Conservation (phyloP, 345 rosid genomes). For the Populus alba region DNA sequence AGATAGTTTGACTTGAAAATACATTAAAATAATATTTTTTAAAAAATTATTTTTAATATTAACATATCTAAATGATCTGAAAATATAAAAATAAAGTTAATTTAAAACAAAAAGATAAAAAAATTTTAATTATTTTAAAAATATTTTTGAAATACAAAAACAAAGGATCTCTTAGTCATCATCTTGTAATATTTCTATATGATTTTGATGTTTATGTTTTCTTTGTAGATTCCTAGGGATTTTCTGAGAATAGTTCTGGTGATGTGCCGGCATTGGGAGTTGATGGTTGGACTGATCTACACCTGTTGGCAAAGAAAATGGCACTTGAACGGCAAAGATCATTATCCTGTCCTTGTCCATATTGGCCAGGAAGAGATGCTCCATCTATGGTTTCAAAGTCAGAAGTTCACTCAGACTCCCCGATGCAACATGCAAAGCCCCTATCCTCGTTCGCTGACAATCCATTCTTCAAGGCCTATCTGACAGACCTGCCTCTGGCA, state of each 20-base stretch:
- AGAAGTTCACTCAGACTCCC: slow-evolving; percentile 48
- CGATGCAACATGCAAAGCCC: slow-evolving; percentile 38
- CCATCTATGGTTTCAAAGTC: slow-evolving; percentile 53
- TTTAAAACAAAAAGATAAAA: no score
- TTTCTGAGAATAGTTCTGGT: slow-evolving; percentile 50
- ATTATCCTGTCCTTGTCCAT: slow-evolving; percentile 46
- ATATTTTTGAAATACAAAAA: no score
- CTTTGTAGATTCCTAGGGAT: slow-evolving; percentile 64
- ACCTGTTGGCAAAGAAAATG: slow-evolving; percentile 69
- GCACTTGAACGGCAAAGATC: slow-evolving; percentile 76
- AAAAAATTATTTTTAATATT: no score
- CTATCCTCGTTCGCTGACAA: slow-evolving; percentile 35
- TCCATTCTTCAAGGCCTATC: slow-evolving; percentile 61
- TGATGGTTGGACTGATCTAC: slow-evolving; percentile 58
- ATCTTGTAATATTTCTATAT: not conserved
- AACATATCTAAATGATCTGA: no score
- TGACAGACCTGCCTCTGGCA: slow-evolving; percentile 55
- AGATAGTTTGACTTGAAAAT: no score
- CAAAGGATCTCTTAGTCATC: rapidly evolving
- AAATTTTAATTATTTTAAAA: no score
- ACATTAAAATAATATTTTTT: no score
- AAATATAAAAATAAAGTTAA: no score
- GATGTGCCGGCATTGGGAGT: slow-evolving; percentile 42
- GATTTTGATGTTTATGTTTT: slow-evolving; percentile 15
- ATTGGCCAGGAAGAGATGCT: slow-evolving; percentile 74